Evolutionary conservation across 345 rosid genomes (phyloP).

Genomic region (Arabidopsis suecica): DNA sequence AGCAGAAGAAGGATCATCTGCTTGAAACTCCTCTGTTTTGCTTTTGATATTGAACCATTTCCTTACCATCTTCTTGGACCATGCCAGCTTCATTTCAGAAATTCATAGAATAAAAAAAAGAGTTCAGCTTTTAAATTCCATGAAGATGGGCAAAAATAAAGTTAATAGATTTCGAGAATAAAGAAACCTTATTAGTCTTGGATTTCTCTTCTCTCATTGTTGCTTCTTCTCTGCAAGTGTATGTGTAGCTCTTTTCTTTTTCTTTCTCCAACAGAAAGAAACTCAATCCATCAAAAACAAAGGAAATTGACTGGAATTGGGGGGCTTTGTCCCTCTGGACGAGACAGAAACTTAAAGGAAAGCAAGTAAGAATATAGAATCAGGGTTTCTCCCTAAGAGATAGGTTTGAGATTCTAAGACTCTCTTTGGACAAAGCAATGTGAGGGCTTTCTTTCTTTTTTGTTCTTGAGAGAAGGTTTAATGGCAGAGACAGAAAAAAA

Average conservation of each 20-base stretch:
- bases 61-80: constrained; percentile 95
- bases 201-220: constrained; percentile 88
- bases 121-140: constrained; percentile 16
- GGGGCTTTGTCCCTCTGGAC: constrained; percentile 15
- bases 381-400: constrained; percentile 26
- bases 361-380: constrained; percentile 6
- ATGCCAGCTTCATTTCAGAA: constrained; percentile 70
- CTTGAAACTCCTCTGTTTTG: constrained; percentile 89
- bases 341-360: constrained; percentile 16
- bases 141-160: constrained; percentile 22
- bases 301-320: not conserved
- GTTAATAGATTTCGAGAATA: constrained; percentile 18
- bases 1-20: constrained; percentile 63
- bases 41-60: constrained; percentile 92
- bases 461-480: constrained; percentile 42
- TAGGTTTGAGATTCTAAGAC: constrained; percentile 4
- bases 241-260: constrained; percentile 39
- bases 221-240: constrained; percentile 44
- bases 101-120: constrained; percentile 11
- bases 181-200: constrained; percentile 81
- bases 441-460: constrained; percentile 31
- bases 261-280: constrained; percentile 32
- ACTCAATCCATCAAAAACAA: constrained; percentile 12
- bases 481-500: constrained; percentile 23
- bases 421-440: constrained; percentile 33